These are phyloP conservation scores for Pseudogymnoascus sp. DNA, from an alignment of 2,329 filamentous ascomycete genomes.

Conservation along the genomic window DNA sequence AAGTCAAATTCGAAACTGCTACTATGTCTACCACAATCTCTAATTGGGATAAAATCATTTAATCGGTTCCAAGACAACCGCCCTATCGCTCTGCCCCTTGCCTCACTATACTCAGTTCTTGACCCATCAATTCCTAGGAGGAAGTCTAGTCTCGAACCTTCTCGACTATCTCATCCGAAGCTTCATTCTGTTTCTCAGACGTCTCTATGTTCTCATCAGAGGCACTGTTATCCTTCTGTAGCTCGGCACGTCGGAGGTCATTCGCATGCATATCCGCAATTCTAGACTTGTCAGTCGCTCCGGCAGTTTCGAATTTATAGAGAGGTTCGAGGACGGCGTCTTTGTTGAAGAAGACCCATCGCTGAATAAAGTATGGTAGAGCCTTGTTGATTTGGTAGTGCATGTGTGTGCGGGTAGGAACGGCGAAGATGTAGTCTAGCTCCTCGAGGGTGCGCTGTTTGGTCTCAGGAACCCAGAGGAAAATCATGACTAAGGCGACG, in stretches of 20 bases:
- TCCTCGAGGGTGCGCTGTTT: conserved; percentile 17
- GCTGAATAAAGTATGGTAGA: conserved; percentile 19
- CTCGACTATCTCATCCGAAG: neutral
- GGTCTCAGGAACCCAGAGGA: conserved; percentile 35
- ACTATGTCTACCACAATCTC: neutral
- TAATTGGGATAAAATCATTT: neutral
- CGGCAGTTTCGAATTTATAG: conserved; percentile 38
- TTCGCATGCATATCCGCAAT: conserved; percentile 5
- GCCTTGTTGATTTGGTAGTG: conserved; percentile 23
- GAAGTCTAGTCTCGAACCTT: conserved; percentile 12
- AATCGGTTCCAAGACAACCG: neutral
- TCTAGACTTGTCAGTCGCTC: conserved; percentile 5
- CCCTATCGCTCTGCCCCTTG: neutral
- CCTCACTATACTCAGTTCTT: neutral
- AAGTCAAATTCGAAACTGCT: neutral
- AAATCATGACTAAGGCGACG: conserved; percentile 43
- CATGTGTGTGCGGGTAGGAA: conserved; percentile 24
- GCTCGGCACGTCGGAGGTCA: conserved; percentile 3
- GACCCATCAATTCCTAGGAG: neutral
- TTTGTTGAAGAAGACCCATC: conserved; percentile 26
- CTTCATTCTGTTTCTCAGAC: neutral
- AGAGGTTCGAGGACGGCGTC: conserved; percentile 40
- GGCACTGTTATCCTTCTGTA: conserved; percentile 5
- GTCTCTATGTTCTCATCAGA: neutral
- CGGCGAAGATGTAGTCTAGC: conserved; percentile 35